These are phyloP conservation scores for Fraxinus albicans DNA, from an alignment of 305 asterid species.

Conservation along the genomic window DNA sequence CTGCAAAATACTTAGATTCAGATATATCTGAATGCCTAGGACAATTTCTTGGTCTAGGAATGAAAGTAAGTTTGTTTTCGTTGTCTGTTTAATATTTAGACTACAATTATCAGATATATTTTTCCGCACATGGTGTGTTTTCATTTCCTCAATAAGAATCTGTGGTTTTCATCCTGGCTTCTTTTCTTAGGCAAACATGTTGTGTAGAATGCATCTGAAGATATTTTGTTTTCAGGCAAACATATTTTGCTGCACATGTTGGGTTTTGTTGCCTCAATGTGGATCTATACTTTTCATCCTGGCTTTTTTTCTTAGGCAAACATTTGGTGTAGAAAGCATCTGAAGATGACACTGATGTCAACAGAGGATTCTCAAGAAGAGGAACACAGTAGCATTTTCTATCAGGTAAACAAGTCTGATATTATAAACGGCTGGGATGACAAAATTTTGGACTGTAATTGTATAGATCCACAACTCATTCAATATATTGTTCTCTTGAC, in stretches of 20 bases:
- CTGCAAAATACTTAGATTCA: constrained; percentile 57
- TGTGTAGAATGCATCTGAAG: constrained; percentile 86
- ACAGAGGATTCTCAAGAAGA: constrained; percentile 82
- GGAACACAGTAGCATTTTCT: constrained; percentile 75
- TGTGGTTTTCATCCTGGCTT: constrained; percentile 16
- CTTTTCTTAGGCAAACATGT: constrained; percentile 56
- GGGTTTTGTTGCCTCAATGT: background rate
- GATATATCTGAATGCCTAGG: constrained; percentile 64
- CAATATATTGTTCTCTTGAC: constrained; percentile 2
- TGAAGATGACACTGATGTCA: constrained; percentile 89
- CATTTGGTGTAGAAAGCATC: constrained; percentile 88
- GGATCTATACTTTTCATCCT: constrained; percentile 18
- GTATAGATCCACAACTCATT: background rate
- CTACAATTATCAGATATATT: background rate
- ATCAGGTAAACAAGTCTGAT: constrained; percentile 50
- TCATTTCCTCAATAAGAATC: constrained; percentile 5
- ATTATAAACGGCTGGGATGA: background rate
- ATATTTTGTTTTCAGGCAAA: background rate
- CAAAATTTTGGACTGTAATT: background rate
- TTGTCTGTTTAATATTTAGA: background rate
- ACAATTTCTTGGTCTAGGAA: constrained; percentile 63
- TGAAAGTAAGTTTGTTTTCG: constrained; percentile 53
- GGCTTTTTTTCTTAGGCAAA: constrained; percentile 54
- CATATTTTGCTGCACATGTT: background rate
- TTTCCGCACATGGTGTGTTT: background rate